A percentile compares a stretch with the other conserved stretches of the same genome.
Evolutionary conservation across 345 rosid genomes (phyloP).

Genomic region (Aquilaria malaccensis): DNA sequence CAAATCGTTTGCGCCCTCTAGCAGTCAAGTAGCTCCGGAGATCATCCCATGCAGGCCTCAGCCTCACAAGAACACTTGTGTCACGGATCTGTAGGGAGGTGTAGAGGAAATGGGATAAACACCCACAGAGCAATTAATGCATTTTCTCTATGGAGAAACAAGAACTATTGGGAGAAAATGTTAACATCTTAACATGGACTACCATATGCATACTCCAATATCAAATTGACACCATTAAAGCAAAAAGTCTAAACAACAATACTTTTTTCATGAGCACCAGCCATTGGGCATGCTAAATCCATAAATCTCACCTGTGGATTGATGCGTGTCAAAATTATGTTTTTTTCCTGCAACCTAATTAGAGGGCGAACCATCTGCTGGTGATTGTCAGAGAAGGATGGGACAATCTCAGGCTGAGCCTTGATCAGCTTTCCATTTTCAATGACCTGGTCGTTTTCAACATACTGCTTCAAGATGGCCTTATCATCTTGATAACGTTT

Average conservation of each 20-base stretch:
- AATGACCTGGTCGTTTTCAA: slow-evolving; percentile 83
- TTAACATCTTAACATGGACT: background rate
- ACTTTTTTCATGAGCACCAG: background rate
- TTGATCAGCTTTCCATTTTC: slow-evolving; percentile 89
- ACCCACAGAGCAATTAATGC: slow-evolving; percentile 13
- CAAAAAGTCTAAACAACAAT: background rate
- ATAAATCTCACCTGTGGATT: slow-evolving; percentile 64
- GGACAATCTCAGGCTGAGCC: slow-evolving; percentile 67
- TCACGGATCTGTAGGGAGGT: slow-evolving; percentile 62
- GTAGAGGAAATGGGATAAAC: background rate
- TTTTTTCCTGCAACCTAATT: slow-evolving; percentile 81
- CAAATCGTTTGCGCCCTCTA: slow-evolving; percentile 95
- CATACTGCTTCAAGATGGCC: slow-evolving; percentile 82
- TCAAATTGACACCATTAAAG: background rate
- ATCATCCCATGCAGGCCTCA: slow-evolving; percentile 99
- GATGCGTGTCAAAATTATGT: slow-evolving; percentile 90
- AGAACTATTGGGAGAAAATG: slow-evolving; percentile 8
- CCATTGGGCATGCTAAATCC: slow-evolving; percentile 13
- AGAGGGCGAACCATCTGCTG: slow-evolving; percentile 76
- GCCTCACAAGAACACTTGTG: slow-evolving; percentile 97
- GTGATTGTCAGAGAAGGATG: slow-evolving; percentile 74
- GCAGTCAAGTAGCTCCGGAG: slow-evolving; percentile 89
- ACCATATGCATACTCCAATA: background rate
- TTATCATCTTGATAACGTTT: slow-evolving; percentile 94
- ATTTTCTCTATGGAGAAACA: background rate